Conservation (phyloP, 2,329 filamentous ascomycete genomes). For the Niveomyces coronatus region DNA sequence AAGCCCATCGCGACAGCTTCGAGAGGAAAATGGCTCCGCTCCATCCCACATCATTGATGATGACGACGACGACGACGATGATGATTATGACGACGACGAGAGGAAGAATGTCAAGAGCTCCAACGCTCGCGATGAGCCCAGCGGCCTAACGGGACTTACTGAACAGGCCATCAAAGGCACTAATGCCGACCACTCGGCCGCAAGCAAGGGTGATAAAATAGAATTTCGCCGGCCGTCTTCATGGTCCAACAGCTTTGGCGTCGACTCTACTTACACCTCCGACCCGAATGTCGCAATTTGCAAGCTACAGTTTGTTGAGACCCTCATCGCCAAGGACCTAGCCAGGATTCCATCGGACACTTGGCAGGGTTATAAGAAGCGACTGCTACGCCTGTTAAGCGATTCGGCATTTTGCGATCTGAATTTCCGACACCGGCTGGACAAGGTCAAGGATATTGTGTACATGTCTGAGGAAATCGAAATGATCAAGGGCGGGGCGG, state of each 20-base stretch:
- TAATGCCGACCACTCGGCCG: no score
- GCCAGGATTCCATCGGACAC: constrained; percentile 13
- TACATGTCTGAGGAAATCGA: constrained; percentile 20
- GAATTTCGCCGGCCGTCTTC: no score
- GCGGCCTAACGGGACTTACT: no score
- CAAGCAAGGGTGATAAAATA: no score
- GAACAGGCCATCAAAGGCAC: no score
- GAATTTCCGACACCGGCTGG: constrained; percentile 15
- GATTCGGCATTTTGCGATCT: constrained; percentile 10
- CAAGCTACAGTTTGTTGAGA: neutral
- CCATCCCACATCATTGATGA: neutral
- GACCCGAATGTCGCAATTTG: neutral
- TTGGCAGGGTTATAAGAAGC: constrained; percentile 16
- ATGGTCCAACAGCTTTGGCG: no score
- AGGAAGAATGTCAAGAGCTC: neutral
- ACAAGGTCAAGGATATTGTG: constrained; percentile 16
- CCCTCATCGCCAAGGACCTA: neutral
- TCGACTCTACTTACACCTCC: no score
- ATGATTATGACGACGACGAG: no score
- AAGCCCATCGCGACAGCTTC: neutral
- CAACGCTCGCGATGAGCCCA: neutral
- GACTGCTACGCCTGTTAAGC: constrained; percentile 14
- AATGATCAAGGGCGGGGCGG: constrained; percentile 14
- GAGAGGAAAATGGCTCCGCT: neutral
- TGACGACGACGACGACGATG: neutral